Evolutionary conservation across 345 rosid species (phyloP).

Genomic region (Brassica rapa): DNA sequence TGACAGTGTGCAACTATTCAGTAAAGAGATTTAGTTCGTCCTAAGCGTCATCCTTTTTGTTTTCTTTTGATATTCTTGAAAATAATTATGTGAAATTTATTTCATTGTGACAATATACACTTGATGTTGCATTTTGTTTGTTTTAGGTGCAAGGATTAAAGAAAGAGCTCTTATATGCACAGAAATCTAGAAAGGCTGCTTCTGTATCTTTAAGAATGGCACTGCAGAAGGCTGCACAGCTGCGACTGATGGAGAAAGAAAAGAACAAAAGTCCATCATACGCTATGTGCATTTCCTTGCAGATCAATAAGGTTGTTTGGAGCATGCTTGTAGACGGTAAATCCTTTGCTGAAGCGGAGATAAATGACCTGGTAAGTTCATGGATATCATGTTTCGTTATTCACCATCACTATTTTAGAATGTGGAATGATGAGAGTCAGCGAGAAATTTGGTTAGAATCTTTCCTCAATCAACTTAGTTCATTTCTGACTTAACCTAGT

Average conservation of each 20-base stretch:
- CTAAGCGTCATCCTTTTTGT: conserved; percentile 3
- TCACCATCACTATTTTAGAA: conserved; percentile 9
- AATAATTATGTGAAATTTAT: background rate
- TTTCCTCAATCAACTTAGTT: conserved; percentile 3
- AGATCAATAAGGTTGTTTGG: conserved; percentile 92
- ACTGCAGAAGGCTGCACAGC: conserved; percentile 91
- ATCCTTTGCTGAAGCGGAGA: conserved; percentile 99
- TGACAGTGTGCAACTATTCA: background rate
- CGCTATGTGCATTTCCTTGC: conserved; percentile 96
- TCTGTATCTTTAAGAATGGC: conserved; percentile 74
- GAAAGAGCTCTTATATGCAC: conserved; percentile 73
- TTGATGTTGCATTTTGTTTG: conserved; percentile 21
- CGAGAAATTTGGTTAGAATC: background rate
- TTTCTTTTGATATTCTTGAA: background rate
- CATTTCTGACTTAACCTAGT: conserved; percentile 2
- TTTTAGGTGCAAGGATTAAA: conserved; percentile 82
- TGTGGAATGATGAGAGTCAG: conserved; percentile 6
- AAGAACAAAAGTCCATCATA: conserved; percentile 96
- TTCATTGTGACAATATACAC: background rate
- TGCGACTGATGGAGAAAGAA: conserved; percentile 89
- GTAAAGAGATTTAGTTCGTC: conserved; percentile 12
- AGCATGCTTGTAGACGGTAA: conserved; percentile 96
- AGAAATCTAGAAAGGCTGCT: conserved; percentile 75
- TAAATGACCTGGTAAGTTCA: conserved; percentile 88
- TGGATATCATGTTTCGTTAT: background rate